Evolutionary conservation across 345 rosid genomes (phyloP).

Genomic region (Gossypioides kirkii): DNA sequence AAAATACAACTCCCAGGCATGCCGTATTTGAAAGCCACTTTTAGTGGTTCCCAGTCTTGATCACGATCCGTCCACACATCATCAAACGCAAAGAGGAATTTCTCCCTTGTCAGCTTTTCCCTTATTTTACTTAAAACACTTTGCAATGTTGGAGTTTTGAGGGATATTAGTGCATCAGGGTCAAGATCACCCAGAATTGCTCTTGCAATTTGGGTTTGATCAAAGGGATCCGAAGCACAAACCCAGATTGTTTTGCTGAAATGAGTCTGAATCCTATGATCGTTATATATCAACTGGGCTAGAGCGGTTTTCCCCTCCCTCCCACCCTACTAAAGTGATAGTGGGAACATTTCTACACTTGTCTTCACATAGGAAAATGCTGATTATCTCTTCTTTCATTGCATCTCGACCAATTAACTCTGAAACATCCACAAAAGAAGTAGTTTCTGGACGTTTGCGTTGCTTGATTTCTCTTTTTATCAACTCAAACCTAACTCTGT

Average conservation of each 20-base stretch:
- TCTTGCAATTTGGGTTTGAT: background rate
- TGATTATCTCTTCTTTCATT: background rate
- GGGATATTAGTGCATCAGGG: background rate
- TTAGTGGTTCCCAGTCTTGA: background rate
- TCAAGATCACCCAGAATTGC: constrained; percentile 1
- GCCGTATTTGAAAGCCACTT: background rate
- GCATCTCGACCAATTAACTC: background rate
- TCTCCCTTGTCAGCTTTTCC: background rate
- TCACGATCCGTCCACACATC: background rate
- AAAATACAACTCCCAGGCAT: background rate
- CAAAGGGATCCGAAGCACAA: background rate
- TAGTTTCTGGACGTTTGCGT: background rate
- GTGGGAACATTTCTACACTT: background rate
- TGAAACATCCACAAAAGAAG: background rate
- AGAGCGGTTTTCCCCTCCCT: constrained; percentile 9
- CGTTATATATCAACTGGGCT: background rate
- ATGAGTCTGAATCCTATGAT: background rate
- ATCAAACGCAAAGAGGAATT: constrained; percentile 9
- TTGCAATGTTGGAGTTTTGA: no score
- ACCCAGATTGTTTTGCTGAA: background rate
- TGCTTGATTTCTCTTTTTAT: background rate
- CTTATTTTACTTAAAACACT: background rate
- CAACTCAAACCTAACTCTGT: background rate
- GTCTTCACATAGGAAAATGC: background rate
- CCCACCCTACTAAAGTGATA: constrained; percentile 2